Evolutionary conservation across 1,284 basidiomycete species (phyloP).

Genomic region (Phellopilus nigrolimitatus): DNA sequence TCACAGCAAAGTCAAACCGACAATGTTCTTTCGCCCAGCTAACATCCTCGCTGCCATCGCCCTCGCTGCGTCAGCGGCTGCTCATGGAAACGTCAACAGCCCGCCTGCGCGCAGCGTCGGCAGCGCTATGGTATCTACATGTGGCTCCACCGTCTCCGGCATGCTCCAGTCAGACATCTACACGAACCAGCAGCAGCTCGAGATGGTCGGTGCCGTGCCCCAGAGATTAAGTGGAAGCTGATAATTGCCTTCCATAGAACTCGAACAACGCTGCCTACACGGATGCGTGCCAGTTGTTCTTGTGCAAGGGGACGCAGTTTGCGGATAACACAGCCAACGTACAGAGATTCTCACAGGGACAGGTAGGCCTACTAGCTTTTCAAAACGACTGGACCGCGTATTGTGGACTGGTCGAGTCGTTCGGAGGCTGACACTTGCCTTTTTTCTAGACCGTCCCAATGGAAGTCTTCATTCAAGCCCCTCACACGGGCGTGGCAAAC

Average conservation of each 20-base stretch:
- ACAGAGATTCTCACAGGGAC: neutral
- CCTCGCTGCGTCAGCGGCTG: neutral
- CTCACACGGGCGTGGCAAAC: neutral
- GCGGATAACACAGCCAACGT: neutral
- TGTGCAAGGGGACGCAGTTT: neutral
- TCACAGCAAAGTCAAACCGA: too few relatives aligned
- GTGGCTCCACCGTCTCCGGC: neutral
- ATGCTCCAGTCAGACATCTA: neutral
- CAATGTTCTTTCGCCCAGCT: neutral
- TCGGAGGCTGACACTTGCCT: neutral
- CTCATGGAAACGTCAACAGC: neutral
- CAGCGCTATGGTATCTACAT: neutral
- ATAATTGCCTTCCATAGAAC: neutral
- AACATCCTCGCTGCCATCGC: neutral
- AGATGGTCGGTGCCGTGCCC: neutral
- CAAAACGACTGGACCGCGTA: too few relatives aligned
- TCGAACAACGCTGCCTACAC: neutral
- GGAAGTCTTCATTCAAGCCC: neutral
- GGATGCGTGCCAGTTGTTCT: neutral
- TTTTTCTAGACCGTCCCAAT: neutral
- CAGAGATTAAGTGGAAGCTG: neutral
- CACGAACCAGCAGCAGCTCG: neutral
- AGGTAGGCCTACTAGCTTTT: neutral
- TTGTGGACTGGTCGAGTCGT: too few relatives aligned
- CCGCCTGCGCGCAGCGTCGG: neutral